Conservation (phyloP, 2,329 filamentous ascomycete species). For the Fusarium nematophilum region DNA sequence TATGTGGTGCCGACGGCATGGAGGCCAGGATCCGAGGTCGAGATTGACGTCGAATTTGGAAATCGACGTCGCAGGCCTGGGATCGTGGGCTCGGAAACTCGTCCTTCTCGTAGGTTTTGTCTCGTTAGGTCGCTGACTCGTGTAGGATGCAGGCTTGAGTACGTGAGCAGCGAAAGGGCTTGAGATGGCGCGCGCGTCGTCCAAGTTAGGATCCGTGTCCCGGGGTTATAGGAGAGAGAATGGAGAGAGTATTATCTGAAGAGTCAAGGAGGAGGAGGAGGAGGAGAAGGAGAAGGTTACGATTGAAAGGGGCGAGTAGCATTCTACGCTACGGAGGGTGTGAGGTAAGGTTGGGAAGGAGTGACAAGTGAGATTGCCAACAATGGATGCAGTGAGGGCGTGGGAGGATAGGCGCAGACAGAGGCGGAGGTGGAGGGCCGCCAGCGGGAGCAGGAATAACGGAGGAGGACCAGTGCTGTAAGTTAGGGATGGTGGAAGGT, state of each 20-base stretch:
- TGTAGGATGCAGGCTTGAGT: conserved; percentile 12
- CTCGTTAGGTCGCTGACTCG: conserved; percentile 24
- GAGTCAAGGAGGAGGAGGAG: conserved; percentile 16
- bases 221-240: conserved; percentile 29
- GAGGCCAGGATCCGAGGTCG: conserved; percentile 38
- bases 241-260: conserved; percentile 14
- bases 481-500: conserved; percentile 32
- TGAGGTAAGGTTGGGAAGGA: conserved; percentile 21
- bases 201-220: conserved; percentile 26
- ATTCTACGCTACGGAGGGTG: conserved; percentile 8
- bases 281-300: background rate
- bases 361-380: conserved; percentile 9
- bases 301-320: conserved; percentile 5
- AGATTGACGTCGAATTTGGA: conserved; percentile 34
- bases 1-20: conserved; percentile 44
- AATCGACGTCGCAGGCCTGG: conserved; percentile 35
- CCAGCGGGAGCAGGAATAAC: conserved; percentile 8
- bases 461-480: conserved; percentile 23
- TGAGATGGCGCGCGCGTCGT: conserved; percentile 27
- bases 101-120: conserved; percentile 14
- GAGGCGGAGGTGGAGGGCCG: conserved; percentile 33
- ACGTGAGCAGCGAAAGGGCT: conserved; percentile 27
- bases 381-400: conserved; percentile 18
- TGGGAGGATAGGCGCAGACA: conserved; percentile 7
- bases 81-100: conserved; percentile 29